Evolutionary conservation across 1,284 basidiomycete genomes (phyloP).

Genomic region (Anthracocystis setariae): DNA sequence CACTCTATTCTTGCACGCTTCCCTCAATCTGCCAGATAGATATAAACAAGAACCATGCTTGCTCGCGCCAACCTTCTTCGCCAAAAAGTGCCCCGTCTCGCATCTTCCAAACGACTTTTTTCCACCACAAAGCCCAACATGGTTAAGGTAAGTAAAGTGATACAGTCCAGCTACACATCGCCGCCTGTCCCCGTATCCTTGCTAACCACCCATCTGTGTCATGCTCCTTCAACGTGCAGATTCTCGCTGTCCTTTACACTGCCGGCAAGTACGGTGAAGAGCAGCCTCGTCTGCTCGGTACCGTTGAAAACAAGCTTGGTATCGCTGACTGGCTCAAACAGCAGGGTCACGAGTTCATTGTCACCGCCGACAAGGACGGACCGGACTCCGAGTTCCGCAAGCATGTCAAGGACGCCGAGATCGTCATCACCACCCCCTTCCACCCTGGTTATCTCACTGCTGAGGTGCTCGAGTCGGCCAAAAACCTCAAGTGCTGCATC

Average conservation of each 20-base stretch:
- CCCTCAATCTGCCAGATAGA: not conserved
- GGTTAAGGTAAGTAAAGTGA: slow-evolving; percentile 42
- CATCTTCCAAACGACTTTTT: slow-evolving; percentile 27
- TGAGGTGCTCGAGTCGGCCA: slow-evolving; percentile 81
- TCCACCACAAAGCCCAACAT: slow-evolving; percentile 49
- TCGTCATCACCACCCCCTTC: slow-evolving; percentile 85
- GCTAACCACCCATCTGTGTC: not conserved
- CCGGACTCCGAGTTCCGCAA: slow-evolving; percentile 85
- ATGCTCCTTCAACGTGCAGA: slow-evolving; percentile 68
- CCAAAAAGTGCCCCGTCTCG: slow-evolving; percentile 23
- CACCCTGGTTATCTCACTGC: slow-evolving; percentile 81
- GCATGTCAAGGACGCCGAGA: slow-evolving; percentile 77
- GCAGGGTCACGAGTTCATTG: slow-evolving; percentile 76
- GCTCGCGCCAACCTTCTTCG: slow-evolving; percentile 28
- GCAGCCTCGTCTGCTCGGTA: slow-evolving; percentile 86
- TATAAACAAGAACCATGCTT: slow-evolving; percentile 33
- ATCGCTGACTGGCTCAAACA: slow-evolving; percentile 70
- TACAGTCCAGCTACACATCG: not conserved
- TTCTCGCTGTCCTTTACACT: slow-evolving; percentile 79
- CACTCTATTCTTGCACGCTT: too few relatives aligned
- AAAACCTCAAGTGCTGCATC: slow-evolving; percentile 89
- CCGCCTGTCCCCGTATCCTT: not conserved
- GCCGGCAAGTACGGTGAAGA: slow-evolving; percentile 80
- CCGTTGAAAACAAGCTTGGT: slow-evolving; percentile 79
- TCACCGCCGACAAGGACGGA: slow-evolving; percentile 84